Evolutionary conservation across 148 eudicot species (phyloP).

Genomic region (Spergularia marina): DNA sequence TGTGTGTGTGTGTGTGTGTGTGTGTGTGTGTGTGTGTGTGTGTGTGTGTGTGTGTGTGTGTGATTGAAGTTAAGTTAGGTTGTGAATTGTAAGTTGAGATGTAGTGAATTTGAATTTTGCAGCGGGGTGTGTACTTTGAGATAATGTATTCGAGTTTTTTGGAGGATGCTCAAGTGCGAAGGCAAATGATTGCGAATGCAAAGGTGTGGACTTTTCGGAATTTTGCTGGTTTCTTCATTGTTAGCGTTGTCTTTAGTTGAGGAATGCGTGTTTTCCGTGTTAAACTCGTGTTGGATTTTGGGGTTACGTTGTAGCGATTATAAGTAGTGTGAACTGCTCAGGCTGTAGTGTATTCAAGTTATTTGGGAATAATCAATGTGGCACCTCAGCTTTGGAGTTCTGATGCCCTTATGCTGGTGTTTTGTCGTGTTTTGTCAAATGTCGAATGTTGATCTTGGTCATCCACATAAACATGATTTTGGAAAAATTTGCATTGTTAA

Average conservation of each 20-base stretch:
- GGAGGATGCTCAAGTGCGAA: slow-evolving; percentile 57
- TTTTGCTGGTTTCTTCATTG: background rate
- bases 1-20: background rate
- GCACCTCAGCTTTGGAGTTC: background rate
- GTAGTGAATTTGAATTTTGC: slow-evolving; percentile 28
- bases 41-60: background rate
- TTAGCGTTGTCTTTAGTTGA: background rate
- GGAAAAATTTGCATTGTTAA: too few species aligned
- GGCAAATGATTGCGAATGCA: slow-evolving; percentile 68
- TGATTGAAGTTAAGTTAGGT: background rate
- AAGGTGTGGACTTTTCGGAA: slow-evolving; percentile 46
- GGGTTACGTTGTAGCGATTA: background rate
- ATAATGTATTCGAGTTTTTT: slow-evolving; percentile 70
- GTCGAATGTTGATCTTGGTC: too few species aligned
- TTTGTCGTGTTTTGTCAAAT: background rate
- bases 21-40: background rate
- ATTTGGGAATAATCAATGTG: background rate
- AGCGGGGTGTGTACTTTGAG: slow-evolving; percentile 87
- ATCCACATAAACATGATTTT: too few species aligned
- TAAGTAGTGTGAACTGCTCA: background rate
- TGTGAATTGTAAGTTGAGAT: background rate
- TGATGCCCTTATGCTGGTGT: background rate
- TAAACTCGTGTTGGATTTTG: too few species aligned
- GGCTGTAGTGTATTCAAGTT: too few species aligned
- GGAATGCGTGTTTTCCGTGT: background rate